These are phyloP conservation scores for Protea cynaroides DNA, from an alignment of 164 flowering plant species.

Conservation along the genomic window DNA sequence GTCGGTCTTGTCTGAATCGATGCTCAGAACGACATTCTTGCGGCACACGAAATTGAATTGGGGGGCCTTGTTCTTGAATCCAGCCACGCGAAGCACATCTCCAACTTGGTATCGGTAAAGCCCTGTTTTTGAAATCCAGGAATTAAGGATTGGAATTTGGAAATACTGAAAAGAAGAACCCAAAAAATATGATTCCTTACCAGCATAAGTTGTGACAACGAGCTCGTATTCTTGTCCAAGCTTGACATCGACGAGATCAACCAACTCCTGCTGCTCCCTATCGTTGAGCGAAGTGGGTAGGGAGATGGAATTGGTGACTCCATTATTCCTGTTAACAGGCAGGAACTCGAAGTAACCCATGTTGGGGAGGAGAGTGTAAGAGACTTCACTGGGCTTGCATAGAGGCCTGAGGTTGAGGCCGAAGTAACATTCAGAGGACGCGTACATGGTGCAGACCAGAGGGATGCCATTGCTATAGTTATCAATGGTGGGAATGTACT, in stretches of 20 bases:
- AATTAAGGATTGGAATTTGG: not conserved
- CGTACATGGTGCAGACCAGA: constrained; percentile 94
- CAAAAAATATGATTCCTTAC: constrained; percentile 22
- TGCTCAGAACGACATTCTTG: constrained; percentile 88
- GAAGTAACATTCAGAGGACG: constrained; percentile 91
- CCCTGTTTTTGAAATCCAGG: constrained; percentile 32
- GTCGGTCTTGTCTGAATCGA: constrained; percentile 91
- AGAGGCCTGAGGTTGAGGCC: constrained; percentile 86
- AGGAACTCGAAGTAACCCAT: constrained; percentile 93
- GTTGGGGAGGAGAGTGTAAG: constrained; percentile 88
- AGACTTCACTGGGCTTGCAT: constrained; percentile 76
- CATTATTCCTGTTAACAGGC: constrained; percentile 57
- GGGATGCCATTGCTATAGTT: constrained; percentile 88
- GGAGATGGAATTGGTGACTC: constrained; percentile 24
- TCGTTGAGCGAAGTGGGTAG: constrained; percentile 53
- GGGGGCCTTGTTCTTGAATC: constrained; percentile 96
- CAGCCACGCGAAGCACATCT: constrained; percentile 82
- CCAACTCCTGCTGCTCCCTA: constrained; percentile 61
- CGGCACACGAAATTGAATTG: constrained; percentile 91
- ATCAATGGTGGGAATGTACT: constrained; percentile 85
- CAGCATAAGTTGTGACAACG: constrained; percentile 93
- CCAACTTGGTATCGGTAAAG: constrained; percentile 88
- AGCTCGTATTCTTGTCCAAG: constrained; percentile 94
- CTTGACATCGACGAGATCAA: constrained; percentile 83
- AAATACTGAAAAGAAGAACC: not conserved